Evolutionary conservation across 139 green algal species (phyloP), one percentile per base, ranked within the genome.

Genomic region (Nannochloris sp.): DNA sequence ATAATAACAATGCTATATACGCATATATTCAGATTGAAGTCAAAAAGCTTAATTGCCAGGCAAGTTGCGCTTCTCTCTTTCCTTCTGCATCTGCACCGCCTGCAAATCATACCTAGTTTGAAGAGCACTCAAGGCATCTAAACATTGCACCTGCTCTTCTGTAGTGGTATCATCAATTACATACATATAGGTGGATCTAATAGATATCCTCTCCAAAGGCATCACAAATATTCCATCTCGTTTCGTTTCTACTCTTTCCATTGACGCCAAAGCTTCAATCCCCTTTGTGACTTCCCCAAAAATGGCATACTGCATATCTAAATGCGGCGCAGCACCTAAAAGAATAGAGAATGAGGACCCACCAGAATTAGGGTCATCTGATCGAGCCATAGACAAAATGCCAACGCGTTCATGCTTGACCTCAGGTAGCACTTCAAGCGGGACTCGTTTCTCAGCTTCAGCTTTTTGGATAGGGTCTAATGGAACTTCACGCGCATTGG

Each of bases 211-310:
- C 46, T 89, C 65, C 34, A 81, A 67, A 2, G 83, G 80, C 85
- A 92, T 91, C 0, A 95, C 90, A 67, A 96, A 96, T 36, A 95
- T 95, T 31, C 90, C 90, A 55, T 94, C 83, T 2, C 35, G 65
- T 6, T 46, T 67, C 0, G 86, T 96, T 6, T 84, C 75, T 54
- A 92, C 55, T 5, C 62, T 34, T 68, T 95, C 83, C 37, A 96
- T 54, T 39, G 79, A 80, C 12, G 75, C 56, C 30, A 96, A 67
- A 7, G 80, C 75, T n/a, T 92, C 85, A 67, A 90, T 76, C 6
- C 90, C 90, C 0, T 69, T 9, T 7, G 81, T 92, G 14, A 96
- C 76, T 57, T 84, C 66, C 54, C 68, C 80, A 68, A 87, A 87
- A 12, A 87, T 73, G 24, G 85, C 84, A 73, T 92, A 95, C 36